These are phyloP conservation scores for Teratosphaeria destructans DNA, from an alignment of 2,329 filamentous ascomycete genomes.

Conservation along the genomic window DNA sequence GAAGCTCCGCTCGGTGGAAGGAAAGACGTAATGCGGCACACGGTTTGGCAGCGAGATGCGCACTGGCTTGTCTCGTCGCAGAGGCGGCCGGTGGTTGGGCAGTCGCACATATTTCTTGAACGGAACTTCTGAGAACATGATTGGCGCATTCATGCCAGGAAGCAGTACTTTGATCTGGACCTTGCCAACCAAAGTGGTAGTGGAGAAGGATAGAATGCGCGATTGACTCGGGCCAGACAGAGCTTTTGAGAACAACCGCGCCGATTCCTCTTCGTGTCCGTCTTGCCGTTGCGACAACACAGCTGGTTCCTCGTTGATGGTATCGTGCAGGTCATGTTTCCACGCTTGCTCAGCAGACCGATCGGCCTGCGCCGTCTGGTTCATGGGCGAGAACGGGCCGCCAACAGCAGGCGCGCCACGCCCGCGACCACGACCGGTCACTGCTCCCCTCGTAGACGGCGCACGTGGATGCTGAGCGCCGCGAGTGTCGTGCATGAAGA, in stretches of 20 bases:
- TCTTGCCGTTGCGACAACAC: slow-evolving; percentile 3
- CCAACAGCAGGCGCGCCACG: slow-evolving; percentile 50
- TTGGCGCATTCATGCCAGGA: slow-evolving; percentile 61
- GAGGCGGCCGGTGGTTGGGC: slow-evolving; percentile 84
- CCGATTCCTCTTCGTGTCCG: slow-evolving; percentile 15
- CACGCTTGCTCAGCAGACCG: slow-evolving; percentile 65
- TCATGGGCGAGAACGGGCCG: slow-evolving; percentile 42
- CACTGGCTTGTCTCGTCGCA: slow-evolving; percentile 92
- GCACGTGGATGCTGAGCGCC: slow-evolving; percentile 24
- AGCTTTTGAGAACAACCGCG: slow-evolving; percentile 16
- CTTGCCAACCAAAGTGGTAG: slow-evolving; percentile 72
- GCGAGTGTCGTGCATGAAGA: slow-evolving; percentile 92
- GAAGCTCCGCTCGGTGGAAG: slow-evolving; percentile 81
- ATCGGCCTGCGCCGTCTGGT: slow-evolving; percentile 30
- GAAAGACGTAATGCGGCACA: slow-evolving; percentile 79
- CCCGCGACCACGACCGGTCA: slow-evolving; percentile 47
- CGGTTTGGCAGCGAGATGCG: slow-evolving; percentile 79
- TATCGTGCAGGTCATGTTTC: slow-evolving; percentile 85
- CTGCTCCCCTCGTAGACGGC: slow-evolving; percentile 13
- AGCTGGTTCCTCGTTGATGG: slow-evolving; percentile 37
- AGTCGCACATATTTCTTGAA: slow-evolving; percentile 89
- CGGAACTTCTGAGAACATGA: slow-evolving; percentile 62
- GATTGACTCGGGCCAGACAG: slow-evolving; percentile 6
- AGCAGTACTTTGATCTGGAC: slow-evolving; percentile 74
- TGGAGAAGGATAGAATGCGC: slow-evolving; percentile 51